phyloP scores from a whole-genome alignment of 495 filamentous ascomycete species.

The Hypoxylon perforatum region DNA sequence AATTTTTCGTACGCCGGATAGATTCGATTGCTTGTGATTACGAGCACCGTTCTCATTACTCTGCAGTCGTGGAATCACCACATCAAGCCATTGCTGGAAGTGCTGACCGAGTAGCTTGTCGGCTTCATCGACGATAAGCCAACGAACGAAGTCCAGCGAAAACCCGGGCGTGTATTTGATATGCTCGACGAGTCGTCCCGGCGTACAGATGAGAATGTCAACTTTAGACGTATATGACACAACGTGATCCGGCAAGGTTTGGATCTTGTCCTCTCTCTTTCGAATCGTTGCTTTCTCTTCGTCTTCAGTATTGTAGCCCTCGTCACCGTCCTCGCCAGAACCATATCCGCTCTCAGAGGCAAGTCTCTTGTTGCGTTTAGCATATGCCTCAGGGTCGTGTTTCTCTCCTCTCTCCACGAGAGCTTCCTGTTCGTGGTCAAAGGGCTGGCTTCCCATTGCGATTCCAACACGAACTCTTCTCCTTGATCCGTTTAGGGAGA shows the following conservation, averaged over 20 bases:
- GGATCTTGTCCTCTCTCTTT: slow-evolving; percentile 44
- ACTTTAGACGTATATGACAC: slow-evolving; percentile 73
- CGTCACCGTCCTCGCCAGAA: slow-evolving; percentile 26
- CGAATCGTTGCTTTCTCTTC: slow-evolving; percentile 42
- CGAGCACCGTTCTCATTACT: slow-evolving; percentile 52
- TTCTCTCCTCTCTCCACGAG: slow-evolving; percentile 72
- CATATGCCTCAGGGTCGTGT: slow-evolving; percentile 50
- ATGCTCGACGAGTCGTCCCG: slow-evolving; percentile 92
- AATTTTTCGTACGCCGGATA: slow-evolving; percentile 71
- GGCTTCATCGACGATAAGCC: slow-evolving; percentile 93
- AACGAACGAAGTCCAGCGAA: slow-evolving; percentile 76
- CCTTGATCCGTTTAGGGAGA: slow-evolving; percentile 61
- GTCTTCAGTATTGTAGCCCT: slow-evolving; percentile 45
- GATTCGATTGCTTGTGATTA: slow-evolving; percentile 62
- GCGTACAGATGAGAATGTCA: slow-evolving; percentile 91
- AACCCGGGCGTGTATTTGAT: slow-evolving; percentile 85
- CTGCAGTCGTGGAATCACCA: slow-evolving; percentile 74
- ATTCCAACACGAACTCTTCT: slow-evolving; percentile 76
- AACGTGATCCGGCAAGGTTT: slow-evolving; percentile 69
- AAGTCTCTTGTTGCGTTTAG: slow-evolving; percentile 37
- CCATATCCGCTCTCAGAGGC: slow-evolving; percentile 22
- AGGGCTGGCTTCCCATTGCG: slow-evolving; percentile 79
- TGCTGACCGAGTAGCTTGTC: slow-evolving; percentile 90
- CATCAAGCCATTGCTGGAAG: slow-evolving; percentile 89
- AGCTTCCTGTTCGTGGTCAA: slow-evolving; percentile 77